phyloP scores from a whole-genome alignment of 495 filamentous ascomycete genomes.

The Trichoderma parareesei region DNA sequence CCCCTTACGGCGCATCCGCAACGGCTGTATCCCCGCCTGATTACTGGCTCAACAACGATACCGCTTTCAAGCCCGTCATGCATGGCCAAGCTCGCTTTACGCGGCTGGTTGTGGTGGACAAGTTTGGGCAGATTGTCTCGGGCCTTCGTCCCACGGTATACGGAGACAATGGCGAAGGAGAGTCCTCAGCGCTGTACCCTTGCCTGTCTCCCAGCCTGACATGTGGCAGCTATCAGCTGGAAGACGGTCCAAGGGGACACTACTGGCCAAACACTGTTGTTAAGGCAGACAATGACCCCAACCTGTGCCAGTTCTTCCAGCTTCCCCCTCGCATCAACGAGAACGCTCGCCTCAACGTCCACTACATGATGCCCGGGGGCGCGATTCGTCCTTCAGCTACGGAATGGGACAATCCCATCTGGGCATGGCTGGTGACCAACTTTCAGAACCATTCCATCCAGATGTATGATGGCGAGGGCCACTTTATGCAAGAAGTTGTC shows the following conservation, averaged over 20 bases:
- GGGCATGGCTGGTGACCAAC: not conserved
- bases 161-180: too few relatives aligned
- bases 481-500: not conserved
- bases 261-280: constrained; percentile 10
- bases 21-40: constrained; percentile 12
- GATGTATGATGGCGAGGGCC: not conserved
- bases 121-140: constrained; percentile 40
- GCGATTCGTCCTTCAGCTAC: not conserved
- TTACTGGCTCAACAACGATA: constrained; percentile 14
- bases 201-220: not conserved
- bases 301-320: constrained; percentile 29
- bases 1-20: constrained; percentile 16
- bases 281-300: not conserved
- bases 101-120: constrained; percentile 43
- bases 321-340: constrained; percentile 44
- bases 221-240: not conserved
- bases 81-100: constrained; percentile 42
- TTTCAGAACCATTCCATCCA: not conserved
- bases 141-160: constrained; percentile 29
- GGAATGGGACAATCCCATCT: not conserved
- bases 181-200: not conserved
- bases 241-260: not conserved
- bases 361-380: constrained; percentile 16
- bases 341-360: constrained; percentile 32
- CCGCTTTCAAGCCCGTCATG: constrained; percentile 32